These are phyloP conservation scores for Aureobasidium melanogenum DNA, from an alignment of 2,329 filamentous ascomycete genomes.

Conservation along the genomic window DNA sequence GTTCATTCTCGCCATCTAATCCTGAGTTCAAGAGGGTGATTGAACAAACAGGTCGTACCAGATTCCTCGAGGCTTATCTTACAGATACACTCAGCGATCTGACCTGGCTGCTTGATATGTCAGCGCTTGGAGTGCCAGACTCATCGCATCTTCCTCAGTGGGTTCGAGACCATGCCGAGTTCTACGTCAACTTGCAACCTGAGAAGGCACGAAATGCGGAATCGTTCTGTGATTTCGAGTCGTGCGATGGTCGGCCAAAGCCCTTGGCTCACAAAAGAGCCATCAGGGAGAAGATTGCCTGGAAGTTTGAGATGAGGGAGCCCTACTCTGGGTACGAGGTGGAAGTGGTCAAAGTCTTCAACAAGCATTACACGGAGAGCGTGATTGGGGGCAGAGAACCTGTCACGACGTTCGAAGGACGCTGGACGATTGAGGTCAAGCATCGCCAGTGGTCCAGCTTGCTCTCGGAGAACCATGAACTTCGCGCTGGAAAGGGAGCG, in stretches of 20 bases:
- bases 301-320: conserved; percentile 10
- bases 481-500: conserved; percentile 20
- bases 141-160: not conserved
- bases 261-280: not conserved
- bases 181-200: conserved; percentile 2
- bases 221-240: conserved; percentile 5
- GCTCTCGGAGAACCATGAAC: conserved; percentile 21
- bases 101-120: conserved; percentile 26
- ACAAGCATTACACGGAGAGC: not conserved
- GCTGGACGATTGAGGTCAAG: conserved; percentile 24
- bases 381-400: not conserved
- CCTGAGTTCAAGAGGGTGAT: not conserved
- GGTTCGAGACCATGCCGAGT: not conserved
- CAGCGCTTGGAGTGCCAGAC: conserved; percentile 10
- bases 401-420: conserved; percentile 18
- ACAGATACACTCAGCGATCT: conserved; percentile 17
- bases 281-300: conserved; percentile 5
- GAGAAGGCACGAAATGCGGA: not conserved
- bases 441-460: conserved; percentile 22
- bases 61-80: conserved; percentile 22
- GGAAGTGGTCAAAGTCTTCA: conserved; percentile 10
- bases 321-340: conserved; percentile 5
- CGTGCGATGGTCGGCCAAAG: not conserved
- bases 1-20: not conserved
- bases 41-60: not conserved